Conservation (phyloP, 2,329 filamentous ascomycete genomes). For the Dactylonectria macrodidyma region DNA sequence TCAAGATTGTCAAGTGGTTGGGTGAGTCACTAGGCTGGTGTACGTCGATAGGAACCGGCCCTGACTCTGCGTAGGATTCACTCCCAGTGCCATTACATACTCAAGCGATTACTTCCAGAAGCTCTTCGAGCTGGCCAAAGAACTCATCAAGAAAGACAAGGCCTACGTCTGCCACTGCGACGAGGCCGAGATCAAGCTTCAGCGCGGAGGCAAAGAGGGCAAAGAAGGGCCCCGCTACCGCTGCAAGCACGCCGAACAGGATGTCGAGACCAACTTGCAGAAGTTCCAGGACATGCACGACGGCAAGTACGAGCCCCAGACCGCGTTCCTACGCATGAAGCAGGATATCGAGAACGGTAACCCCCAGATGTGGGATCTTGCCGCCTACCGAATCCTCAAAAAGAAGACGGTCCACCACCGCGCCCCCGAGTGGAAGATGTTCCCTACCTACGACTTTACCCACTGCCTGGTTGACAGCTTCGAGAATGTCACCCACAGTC, state of each 20-base stretch:
- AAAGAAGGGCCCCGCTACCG: slow-evolving; percentile 78
- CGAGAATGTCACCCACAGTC: slow-evolving; percentile 90
- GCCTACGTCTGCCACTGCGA: slow-evolving; percentile 92
- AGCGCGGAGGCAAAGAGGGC: slow-evolving; percentile 83
- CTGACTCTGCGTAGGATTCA: slow-evolving; percentile 68
- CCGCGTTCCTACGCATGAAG: slow-evolving; percentile 94
- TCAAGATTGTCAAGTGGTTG: slow-evolving; percentile 88
- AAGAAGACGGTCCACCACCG: slow-evolving; percentile 80
- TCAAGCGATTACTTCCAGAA: slow-evolving; percentile 92
- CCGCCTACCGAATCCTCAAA: slow-evolving; percentile 88
- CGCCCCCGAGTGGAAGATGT: slow-evolving; percentile 92
- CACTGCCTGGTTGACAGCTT: slow-evolving; percentile 94
- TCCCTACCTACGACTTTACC: slow-evolving; percentile 94
- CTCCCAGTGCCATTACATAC: slow-evolving; percentile 84
- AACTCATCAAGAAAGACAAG: slow-evolving; percentile 79
- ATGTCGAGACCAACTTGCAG: slow-evolving; percentile 80
- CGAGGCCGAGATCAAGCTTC: slow-evolving; percentile 86
- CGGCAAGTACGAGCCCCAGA: slow-evolving; percentile 88
- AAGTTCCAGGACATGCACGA: slow-evolving; percentile 94
- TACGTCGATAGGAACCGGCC: neutral
- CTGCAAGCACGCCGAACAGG: slow-evolving; percentile 84
- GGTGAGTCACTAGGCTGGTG: slow-evolving; percentile 35
- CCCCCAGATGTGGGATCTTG: slow-evolving; percentile 96
- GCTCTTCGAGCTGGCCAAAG: slow-evolving; percentile 90
- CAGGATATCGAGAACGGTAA: slow-evolving; percentile 88